These are phyloP conservation scores for Aspergillus hortae DNA, from an alignment of 2,329 filamentous ascomycete genomes.

Conservation along the genomic window DNA sequence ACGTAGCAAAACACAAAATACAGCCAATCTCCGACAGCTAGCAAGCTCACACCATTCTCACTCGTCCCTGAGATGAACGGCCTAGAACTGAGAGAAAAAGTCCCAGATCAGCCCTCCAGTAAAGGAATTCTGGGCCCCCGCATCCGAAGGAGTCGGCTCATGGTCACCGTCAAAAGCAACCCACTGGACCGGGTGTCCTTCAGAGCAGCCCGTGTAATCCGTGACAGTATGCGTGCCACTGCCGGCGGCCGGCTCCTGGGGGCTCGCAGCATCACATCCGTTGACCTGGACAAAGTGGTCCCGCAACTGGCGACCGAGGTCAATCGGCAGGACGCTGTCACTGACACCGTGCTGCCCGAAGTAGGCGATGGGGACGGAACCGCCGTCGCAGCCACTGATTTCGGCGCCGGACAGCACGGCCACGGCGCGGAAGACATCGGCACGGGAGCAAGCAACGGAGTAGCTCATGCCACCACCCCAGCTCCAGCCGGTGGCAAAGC, in stretches of 20 bases:
- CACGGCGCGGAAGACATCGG: slow-evolving; percentile 39
- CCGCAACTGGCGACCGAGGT: background rate
- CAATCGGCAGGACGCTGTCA: background rate
- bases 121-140: background rate
- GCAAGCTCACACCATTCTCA: background rate
- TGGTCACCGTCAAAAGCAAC: slow-evolving; percentile 1
- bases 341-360: slow-evolving; percentile 18
- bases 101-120: background rate
- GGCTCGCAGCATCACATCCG: background rate
- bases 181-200: background rate
- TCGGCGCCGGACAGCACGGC: slow-evolving; percentile 32
- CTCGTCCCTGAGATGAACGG: background rate
- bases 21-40: too few relatives aligned
- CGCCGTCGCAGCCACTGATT: slow-evolving; percentile 36
- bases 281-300: background rate
- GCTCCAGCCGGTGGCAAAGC: slow-evolving; percentile 46
- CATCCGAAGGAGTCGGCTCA: background rate
- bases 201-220: background rate
- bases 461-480: slow-evolving; percentile 46
- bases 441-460: slow-evolving; percentile 41
- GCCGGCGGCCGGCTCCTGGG: background rate
- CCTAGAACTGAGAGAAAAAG: background rate
- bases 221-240: background rate
- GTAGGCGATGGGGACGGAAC: slow-evolving; percentile 39
- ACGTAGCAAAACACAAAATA: too few relatives aligned